phyloP scores from a whole-genome alignment of 768 basidiomycete genomes.

The Calvatia gigantea region DNA sequence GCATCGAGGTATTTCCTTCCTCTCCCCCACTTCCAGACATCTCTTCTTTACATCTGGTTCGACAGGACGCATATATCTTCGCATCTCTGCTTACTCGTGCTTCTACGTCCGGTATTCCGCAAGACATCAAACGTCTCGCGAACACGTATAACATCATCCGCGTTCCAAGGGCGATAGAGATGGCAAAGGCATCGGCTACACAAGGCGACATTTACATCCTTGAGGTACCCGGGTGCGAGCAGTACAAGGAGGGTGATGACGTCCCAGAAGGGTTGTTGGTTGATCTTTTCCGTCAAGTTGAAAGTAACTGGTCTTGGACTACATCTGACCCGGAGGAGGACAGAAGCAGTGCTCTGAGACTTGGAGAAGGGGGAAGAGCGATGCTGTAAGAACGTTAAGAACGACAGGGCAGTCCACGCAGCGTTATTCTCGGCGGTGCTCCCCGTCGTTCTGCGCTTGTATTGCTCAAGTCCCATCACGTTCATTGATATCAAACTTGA shows the following conservation, averaged over 20 bases:
- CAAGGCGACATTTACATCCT: constrained; percentile 21
- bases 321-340: constrained; percentile 22
- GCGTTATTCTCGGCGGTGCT: too few relatives aligned
- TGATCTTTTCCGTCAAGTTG: constrained; percentile 17
- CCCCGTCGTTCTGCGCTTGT: too few relatives aligned
- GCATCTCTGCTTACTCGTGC: constrained; percentile 22
- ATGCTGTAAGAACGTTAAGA: too few relatives aligned
- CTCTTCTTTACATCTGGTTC: neutral
- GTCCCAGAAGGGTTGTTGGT: constrained; percentile 19
- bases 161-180: constrained; percentile 22
- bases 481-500: too few relatives aligned
- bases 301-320: constrained; percentile 24
- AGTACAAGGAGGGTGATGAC: constrained; percentile 21
- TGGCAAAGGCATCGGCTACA: constrained; percentile 18
- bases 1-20: constrained; percentile 33
- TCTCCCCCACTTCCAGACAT: neutral
- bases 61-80: constrained; percentile 35
- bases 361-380: too few relatives aligned
- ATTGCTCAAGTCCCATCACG: too few relatives aligned
- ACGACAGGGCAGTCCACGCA: too few relatives aligned
- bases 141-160: constrained; percentile 24
- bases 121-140: constrained; percentile 22
- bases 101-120: constrained; percentile 7
- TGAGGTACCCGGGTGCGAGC: constrained; percentile 21
- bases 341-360: constrained; percentile 14